Evolutionary conservation across 1,284 basidiomycete genomes (phyloP).

Genomic region (Cerrena zonata): DNA sequence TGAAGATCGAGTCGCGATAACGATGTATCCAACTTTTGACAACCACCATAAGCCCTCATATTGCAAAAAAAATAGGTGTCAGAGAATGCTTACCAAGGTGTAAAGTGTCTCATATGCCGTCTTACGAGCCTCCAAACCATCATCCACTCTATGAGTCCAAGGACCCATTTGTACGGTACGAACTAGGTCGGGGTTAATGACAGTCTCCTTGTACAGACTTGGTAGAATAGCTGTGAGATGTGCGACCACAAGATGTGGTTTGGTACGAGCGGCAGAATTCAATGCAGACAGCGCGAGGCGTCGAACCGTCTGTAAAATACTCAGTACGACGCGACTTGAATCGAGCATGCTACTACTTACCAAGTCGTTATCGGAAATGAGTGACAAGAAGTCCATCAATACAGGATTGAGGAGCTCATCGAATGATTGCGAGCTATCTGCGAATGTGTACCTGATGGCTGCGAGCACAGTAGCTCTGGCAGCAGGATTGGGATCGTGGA

Average conservation of each 20-base stretch:
- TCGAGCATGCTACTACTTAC: slow-evolving; percentile 39
- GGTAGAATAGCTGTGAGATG: slow-evolving; percentile 77
- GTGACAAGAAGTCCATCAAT: slow-evolving; percentile 83
- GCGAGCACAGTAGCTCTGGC: slow-evolving; percentile 88
- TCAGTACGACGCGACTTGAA: not conserved
- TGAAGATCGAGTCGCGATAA: slow-evolving; percentile 80
- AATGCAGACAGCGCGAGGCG: slow-evolving; percentile 81
- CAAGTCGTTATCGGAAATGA: slow-evolving; percentile 82
- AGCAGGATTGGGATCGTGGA: slow-evolving; percentile 61
- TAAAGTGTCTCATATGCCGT: slow-evolving; percentile 97
- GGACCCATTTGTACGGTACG: slow-evolving; percentile 96
- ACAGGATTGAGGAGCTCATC: slow-evolving; percentile 84
- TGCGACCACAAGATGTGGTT: slow-evolving; percentile 85
- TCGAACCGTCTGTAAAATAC: slow-evolving; percentile 65
- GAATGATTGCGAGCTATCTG: slow-evolving; percentile 76
- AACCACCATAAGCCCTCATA: slow-evolving; percentile 1
- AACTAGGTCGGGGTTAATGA: slow-evolving; percentile 76
- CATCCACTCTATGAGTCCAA: slow-evolving; percentile 92
- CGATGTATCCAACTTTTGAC: slow-evolving; percentile 81
- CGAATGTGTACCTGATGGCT: slow-evolving; percentile 92
- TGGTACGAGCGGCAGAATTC: slow-evolving; percentile 91
- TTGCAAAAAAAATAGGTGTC: too few species aligned
- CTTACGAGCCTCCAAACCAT: slow-evolving; percentile 89
- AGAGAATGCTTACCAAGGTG: slow-evolving; percentile 62
- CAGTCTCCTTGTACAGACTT: slow-evolving; percentile 80